Evolutionary conservation across 2,329 filamentous ascomycete genomes (phyloP), one percentile per base, ranked within the genome.

Genomic region (Nemania sp.): DNA sequence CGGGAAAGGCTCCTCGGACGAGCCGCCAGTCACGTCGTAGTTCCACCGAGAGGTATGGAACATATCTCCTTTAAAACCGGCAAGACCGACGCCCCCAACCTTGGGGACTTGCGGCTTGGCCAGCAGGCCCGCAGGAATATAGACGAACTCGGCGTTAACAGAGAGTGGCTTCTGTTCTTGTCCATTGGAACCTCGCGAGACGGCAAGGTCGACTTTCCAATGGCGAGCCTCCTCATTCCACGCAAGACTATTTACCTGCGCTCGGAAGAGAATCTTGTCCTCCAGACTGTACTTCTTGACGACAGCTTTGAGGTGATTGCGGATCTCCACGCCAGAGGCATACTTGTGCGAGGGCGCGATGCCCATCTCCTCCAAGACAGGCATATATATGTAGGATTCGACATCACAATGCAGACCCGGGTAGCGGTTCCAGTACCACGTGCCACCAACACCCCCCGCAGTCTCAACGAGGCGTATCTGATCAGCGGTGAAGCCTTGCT

Each of bases 331-430:
- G 2, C 69, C 73, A 0, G 67, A 40, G 0, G 66, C 64, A 42
- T 75, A 75, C 37, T 70, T 73, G 37, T 80, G 71, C 14, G 71
- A 77, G 0, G 83, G 84, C 64, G 84, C 76, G 61, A 83, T 84
- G 0, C 77, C 77, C 1, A 75, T 83, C 66, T 86, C 81, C 55
- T 86, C 82, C 2, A 86, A 73, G 11, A 84, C 67, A 3, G 82
- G 82, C 68, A 86, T 67, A 61, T 86, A 86, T n/a, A 76, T 72
- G 60, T 81, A 84, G 46, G 75, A 74, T 66, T 87, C 83, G 3
- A 83, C 69, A 61, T 87, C 83, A 62, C 82, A 86, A 58, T 73
- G 72, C 6, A 79, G 63, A 0, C 76, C 77, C 0, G 77, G 77
- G 51, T 78, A 81, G 0, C 76, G 67, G 55, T 80, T 79, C 74